These are phyloP conservation scores for Suillus cothurnatus DNA, from an alignment of 768 basidiomycete genomes.

Conservation along the genomic window DNA sequence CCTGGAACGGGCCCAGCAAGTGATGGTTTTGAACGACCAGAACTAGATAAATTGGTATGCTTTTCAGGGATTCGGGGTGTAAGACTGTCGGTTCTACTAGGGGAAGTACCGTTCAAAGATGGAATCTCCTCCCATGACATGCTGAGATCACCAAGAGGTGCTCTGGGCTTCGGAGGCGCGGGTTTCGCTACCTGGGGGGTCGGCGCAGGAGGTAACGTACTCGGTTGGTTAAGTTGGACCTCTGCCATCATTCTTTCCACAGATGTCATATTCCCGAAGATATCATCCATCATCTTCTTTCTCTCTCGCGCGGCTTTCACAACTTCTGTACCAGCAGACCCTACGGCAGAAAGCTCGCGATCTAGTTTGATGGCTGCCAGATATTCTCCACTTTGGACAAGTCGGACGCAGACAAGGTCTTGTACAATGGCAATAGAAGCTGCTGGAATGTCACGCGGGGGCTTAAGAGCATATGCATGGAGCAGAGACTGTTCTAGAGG, in stretches of 20 bases:
- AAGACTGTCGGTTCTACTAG: not conserved
- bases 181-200: conserved; percentile 3
- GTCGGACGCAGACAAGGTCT: conserved; percentile 77
- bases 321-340: conserved; percentile 34
- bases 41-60: conserved; percentile 21
- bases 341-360: conserved; percentile 54
- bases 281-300: conserved; percentile 68
- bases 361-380: conserved; percentile 78
- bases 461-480: conserved; percentile 58
- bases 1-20: conserved; percentile 7
- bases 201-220: conserved; percentile 24
- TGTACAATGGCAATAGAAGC: conserved; percentile 61
- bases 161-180: conserved; percentile 25
- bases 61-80: conserved; percentile 21
- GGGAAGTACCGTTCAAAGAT: conserved; percentile 14
- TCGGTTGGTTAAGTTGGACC: conserved; percentile 49
- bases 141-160: conserved; percentile 33
- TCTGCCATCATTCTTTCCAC: conserved; percentile 68
- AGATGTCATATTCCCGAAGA: conserved; percentile 62
- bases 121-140: conserved; percentile 68
- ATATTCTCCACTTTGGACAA: conserved; percentile 72
- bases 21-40: conserved; percentile 9
- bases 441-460: conserved; percentile 48
- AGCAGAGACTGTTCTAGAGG: conserved; percentile 63
- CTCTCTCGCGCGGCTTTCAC: conserved; percentile 49